A percentile compares a stretch with the other conserved stretches of the same genome.
Evolutionary conservation across 495 filamentous ascomycete species (phyloP).

Genomic region (Penicillium maclennaniae): DNA sequence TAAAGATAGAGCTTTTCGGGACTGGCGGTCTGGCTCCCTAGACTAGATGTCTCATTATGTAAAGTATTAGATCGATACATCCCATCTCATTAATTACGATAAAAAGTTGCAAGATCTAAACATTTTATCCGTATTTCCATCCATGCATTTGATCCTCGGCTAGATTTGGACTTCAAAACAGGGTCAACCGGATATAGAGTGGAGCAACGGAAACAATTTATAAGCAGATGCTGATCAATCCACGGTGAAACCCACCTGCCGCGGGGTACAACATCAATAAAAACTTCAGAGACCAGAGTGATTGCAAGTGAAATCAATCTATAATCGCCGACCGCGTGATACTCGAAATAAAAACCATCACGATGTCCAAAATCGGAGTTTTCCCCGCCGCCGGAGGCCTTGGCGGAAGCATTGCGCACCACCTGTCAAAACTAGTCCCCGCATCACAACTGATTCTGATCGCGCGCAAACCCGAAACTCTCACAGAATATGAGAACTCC

Average conservation of each 20-base stretch:
- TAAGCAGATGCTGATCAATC: constrained; percentile 9
- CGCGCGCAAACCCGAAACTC: constrained; percentile 42
- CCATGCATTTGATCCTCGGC: too few relatives aligned
- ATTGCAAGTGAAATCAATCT: too few relatives aligned
- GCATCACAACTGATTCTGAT: constrained; percentile 41
- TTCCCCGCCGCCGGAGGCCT: constrained; percentile 52
- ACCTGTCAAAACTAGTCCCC: constrained; percentile 39
- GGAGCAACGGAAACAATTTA: constrained; percentile 8
- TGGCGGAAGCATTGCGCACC: constrained; percentile 43
- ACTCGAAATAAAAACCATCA: not conserved
- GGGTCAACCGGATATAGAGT: not conserved
- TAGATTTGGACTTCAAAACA: not conserved
- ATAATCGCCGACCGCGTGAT: too few relatives aligned
- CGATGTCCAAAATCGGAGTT: constrained; percentile 38
- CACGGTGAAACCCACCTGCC: not conserved
- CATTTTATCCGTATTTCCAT: too few relatives aligned
- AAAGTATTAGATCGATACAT: constrained; percentile 6
- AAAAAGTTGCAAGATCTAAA: not conserved
- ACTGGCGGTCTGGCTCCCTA: constrained; percentile 47
- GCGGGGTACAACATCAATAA: not conserved
- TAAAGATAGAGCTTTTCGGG: constrained; percentile 66
- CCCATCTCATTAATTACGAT: constrained; percentile 8
- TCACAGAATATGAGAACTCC: constrained; percentile 14
- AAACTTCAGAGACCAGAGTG: too few relatives aligned
- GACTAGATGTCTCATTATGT: not conserved